Base-by-base conservation (phyloP, 805 yeast species). In the Candida hungchunana region DNA sequence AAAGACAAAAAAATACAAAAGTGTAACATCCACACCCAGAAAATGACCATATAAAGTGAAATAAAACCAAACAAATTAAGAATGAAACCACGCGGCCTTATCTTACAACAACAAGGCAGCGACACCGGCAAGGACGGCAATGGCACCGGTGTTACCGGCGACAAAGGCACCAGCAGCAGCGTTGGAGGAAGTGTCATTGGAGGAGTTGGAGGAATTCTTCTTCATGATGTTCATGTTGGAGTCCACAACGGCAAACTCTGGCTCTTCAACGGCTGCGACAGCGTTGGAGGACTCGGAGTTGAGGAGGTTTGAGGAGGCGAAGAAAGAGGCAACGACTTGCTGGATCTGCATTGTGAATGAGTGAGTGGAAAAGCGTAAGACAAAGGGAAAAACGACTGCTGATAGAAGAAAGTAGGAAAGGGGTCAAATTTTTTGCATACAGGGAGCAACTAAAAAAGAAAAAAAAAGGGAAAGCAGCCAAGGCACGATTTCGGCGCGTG, bases 321-420 rank as follows among this genome's bases (percentile, higher is more conserved):
- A 31, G 43, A 48, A 46, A 4, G 56, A 48, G 27, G 58, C 55
- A 36, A 53, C 39, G 40, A 53, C 54, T 51, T 53, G 58, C 44
- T 53, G 58, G 37, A 53, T 45, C 51, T 53, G 58, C 58, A 53
- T 53, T 37, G 21, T 37, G 27, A 13, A 16, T 36, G 31, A 12
- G 15, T 22, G 34, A 11, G 27, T 18, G 17, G 16, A 24, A 30
- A 21, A 25, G 20, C 19, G 29, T 13, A 12, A 27, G 37, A 18
- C 21, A 21, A 8, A 13, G 16, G 15, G n/a, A n/a, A n/a, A n/a
- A n/a, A n/a, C n/a, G n/a, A n/a, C n/a, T n/a, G n/a, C n/a, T n/a
- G n/a, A n/a, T n/a, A n/a, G n/a, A n/a, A n/a, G n/a, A n/a, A n/a
- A n/a, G n/a, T n/a, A n/a, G n/a, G n/a, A n/a, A n/a, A n/a, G n/a